Evolutionary conservation across 345 rosid species (phyloP).

Genomic region (Geranium rotundifolium): DNA sequence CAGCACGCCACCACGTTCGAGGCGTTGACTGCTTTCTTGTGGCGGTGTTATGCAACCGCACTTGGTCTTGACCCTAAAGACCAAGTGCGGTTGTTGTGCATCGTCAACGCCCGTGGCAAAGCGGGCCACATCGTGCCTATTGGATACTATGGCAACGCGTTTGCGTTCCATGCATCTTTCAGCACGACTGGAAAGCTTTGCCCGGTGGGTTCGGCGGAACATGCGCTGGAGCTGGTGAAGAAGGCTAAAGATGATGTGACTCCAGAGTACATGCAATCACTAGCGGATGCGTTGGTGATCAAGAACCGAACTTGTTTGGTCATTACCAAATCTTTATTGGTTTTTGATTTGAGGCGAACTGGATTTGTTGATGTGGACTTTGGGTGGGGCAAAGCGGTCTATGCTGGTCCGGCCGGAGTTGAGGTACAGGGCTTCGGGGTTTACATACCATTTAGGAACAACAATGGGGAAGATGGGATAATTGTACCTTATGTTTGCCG

Average conservation of each 20-base stretch:
- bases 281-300: slow-evolving; percentile 7
- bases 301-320: neutral
- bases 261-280: slow-evolving; percentile 10
- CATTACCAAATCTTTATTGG: neutral
- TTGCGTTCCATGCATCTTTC: slow-evolving; percentile 1
- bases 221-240: slow-evolving; percentile 6
- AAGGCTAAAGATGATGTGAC: slow-evolving; percentile 13
- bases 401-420: neutral
- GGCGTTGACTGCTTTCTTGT: slow-evolving; percentile 36
- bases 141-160: slow-evolving; percentile 19
- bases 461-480: slow-evolving; percentile 11
- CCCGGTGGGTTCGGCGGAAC: slow-evolving; percentile 3
- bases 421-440: neutral
- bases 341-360: slow-evolving; percentile 5
- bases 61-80: slow-evolving; percentile 34
- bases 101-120: slow-evolving; percentile 29
- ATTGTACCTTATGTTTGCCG: slow-evolving; percentile 9
- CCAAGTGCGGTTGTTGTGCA: slow-evolving; percentile 35
- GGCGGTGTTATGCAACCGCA: slow-evolving; percentile 49
- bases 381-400: slow-evolving; percentile 13
- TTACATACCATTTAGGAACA: slow-evolving; percentile 2
- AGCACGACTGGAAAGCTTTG: slow-evolving; percentile 8
- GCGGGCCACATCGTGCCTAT: neutral
- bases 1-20: slow-evolving; percentile 27
- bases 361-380: slow-evolving; percentile 13